These are phyloP conservation scores for Leccinum subtestaceum DNA, from an alignment of 768 basidiomycete genomes.

Conservation along the genomic window DNA sequence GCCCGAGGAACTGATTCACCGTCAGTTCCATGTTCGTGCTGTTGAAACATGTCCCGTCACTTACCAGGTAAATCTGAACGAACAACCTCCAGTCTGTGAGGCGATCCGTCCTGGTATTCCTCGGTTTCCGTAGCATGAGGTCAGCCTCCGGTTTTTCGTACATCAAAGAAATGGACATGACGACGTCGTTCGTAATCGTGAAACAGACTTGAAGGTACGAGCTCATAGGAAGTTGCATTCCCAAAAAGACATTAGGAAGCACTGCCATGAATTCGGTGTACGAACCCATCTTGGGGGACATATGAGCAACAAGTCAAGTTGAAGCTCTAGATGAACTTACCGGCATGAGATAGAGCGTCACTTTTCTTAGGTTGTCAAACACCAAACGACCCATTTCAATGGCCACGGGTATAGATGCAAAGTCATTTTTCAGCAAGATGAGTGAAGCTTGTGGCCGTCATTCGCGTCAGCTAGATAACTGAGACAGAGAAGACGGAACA, in stretches of 20 bases:
- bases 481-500: background rate
- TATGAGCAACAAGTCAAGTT: background rate
- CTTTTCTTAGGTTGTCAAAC: slow-evolving; percentile 57
- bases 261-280: slow-evolving; percentile 61
- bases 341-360: slow-evolving; percentile 43
- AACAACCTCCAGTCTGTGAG: slow-evolving; percentile 49
- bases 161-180: slow-evolving; percentile 49
- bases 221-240: slow-evolving; percentile 56
- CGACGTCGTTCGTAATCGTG: slow-evolving; percentile 50
- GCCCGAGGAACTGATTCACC: slow-evolving; percentile 36
- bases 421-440: slow-evolving; percentile 55
- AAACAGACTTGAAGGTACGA: slow-evolving; percentile 54
- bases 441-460: slow-evolving; percentile 33
- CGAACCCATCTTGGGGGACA: slow-evolving; percentile 39
- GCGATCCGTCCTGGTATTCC: slow-evolving; percentile 46
- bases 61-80: slow-evolving; percentile 46
- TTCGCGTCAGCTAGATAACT: background rate
- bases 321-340: slow-evolving; percentile 17
- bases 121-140: slow-evolving; percentile 46
- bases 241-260: slow-evolving; percentile 53
- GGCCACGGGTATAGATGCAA: slow-evolving; percentile 54
- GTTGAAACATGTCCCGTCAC: slow-evolving; percentile 8
- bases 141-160: slow-evolving; percentile 52
- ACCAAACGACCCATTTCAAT: slow-evolving; percentile 58
- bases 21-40: slow-evolving; percentile 2